Evolutionary conservation across 805 yeast genomes (phyloP).

Genomic region (Lipomyces spencermartinsiae): DNA sequence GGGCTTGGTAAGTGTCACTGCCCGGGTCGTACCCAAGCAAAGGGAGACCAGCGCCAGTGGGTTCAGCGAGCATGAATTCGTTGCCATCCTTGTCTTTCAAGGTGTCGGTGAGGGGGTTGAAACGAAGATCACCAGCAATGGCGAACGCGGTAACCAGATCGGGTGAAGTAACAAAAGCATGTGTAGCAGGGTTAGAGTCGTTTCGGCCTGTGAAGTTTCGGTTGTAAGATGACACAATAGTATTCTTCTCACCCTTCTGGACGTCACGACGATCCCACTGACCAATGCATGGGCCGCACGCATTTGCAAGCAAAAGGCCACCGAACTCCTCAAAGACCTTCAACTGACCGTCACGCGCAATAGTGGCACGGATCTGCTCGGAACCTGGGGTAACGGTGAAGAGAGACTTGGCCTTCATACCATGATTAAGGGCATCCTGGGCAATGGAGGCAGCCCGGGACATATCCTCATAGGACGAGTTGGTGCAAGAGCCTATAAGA

Average conservation of each 20-base stretch:
- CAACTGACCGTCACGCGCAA: conserved; percentile 91
- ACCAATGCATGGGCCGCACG: conserved; percentile 99
- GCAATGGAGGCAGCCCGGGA: conserved; percentile 92
- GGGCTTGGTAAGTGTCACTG: conserved; percentile 72
- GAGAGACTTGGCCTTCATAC: conserved; percentile 87
- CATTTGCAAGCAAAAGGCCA: conserved; percentile 92
- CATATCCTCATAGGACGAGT: conserved; percentile 98
- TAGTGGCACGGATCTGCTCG: conserved; percentile 96
- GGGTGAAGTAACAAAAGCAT: conserved; percentile 98
- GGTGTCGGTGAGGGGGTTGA: conserved; percentile 90
- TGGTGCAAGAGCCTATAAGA: conserved; percentile 96
- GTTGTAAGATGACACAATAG: conserved; percentile 96
- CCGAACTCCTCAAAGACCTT: conserved; percentile 83
- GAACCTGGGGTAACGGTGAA: conserved; percentile 98
- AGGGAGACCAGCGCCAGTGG: conserved; percentile 76
- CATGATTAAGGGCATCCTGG: conserved; percentile 82
- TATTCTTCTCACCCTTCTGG: conserved; percentile 69
- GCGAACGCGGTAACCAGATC: conserved; percentile 97
- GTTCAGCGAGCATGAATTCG: conserved; percentile 75
- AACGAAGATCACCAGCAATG: conserved; percentile 89
- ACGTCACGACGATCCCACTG: conserved; percentile 88
- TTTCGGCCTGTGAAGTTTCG: conserved; percentile 98
- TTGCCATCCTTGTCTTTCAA: conserved; percentile 72
- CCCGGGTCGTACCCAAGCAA: conserved; percentile 63
- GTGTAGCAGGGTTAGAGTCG: conserved; percentile 97